Base-by-base conservation (phyloP, 2,329 filamentous ascomycete species). In the Scedosporium apiospermum region DNA sequence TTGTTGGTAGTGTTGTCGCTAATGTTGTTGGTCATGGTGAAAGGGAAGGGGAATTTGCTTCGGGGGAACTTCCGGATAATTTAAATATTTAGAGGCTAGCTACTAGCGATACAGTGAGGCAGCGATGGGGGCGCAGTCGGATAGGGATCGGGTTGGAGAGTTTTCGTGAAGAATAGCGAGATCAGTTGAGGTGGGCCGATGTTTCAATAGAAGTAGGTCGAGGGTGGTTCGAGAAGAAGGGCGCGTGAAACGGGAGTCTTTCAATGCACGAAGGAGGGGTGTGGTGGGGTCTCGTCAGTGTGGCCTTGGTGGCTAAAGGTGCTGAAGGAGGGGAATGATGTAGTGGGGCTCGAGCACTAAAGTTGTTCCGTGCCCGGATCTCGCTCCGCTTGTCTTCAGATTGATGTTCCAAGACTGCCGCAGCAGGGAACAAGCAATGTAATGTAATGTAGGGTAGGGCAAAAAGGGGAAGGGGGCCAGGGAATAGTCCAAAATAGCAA, bases 1-100 rank as follows among this genome's bases (percentile, higher is more conserved):
- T 64, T 70, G 42, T 38, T 41, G 57, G 26, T 21, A 18, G 5
- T 34, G 42, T 57, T 61, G 51, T 62, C 61, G 55, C 38, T 55
- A 18, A 63, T 51, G 61, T 63, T 64, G 34, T 16, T 58, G 41
- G 61, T 58, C 53, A 58, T 58, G n/a, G 41, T 62, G 53, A 34
- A 30, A 12, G 53, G 16, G 49, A 18, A 41, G 21, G 34, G 49
- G 53, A 16, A 27, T 16, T 21, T 16, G 21, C 14, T 26, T 18
- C 9, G 6, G 27, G 27, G 21, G n/a, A n/a, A 26, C 21, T 41
- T n/a, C 9, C 21, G 16, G 41, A 16, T 16, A 41, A n/a, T 27
- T 60, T 60, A 46, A 23, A 57, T 18, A 34, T 23, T 18, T 41
- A 30, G 6, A 23, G 41, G 18, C 46, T 46, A 38, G 34, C 34